Evolutionary conservation across 306 rosid species (phyloP).

Genomic region (Fragaria vesca): DNA sequence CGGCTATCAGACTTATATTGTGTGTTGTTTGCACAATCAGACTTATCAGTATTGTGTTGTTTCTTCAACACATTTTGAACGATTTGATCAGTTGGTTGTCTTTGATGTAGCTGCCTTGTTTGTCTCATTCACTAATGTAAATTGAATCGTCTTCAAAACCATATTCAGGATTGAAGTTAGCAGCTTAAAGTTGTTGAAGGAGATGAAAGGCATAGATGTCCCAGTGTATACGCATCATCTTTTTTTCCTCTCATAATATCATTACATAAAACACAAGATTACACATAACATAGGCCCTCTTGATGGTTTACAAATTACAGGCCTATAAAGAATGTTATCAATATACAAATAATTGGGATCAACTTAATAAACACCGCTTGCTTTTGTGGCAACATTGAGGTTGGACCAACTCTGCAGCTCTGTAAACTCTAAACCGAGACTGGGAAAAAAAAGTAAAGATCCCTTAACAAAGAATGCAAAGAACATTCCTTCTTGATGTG

Average conservation of each 20-base stretch:
- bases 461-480: slow-evolving; percentile 18
- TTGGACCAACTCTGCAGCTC: slow-evolving; percentile 28
- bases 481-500: slow-evolving; percentile 28
- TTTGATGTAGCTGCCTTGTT: no score
- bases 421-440: slow-evolving; percentile 21
- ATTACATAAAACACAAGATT: not conserved
- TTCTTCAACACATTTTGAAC: no score
- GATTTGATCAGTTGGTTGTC: no score
- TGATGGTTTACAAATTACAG: not conserved
- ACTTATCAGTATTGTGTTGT: no score
- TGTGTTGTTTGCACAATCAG: no score
- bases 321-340: slow-evolving; percentile 23
- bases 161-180: no score
- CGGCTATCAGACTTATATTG: no score
- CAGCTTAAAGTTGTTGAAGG: no score
- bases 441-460: slow-evolving; percentile 19
- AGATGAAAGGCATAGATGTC: no score
- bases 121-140: no score
- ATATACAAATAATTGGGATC: slow-evolving; percentile 28
- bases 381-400: slow-evolving; percentile 20
- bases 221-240: not conserved
- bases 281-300: not conserved
- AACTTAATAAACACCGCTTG: slow-evolving; percentile 33
- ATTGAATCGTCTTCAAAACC: no score
- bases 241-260: not conserved